These are phyloP conservation scores for Nicotiana rustica DNA, from an alignment of 305 asterid genomes.

Conservation along the genomic window DNA sequence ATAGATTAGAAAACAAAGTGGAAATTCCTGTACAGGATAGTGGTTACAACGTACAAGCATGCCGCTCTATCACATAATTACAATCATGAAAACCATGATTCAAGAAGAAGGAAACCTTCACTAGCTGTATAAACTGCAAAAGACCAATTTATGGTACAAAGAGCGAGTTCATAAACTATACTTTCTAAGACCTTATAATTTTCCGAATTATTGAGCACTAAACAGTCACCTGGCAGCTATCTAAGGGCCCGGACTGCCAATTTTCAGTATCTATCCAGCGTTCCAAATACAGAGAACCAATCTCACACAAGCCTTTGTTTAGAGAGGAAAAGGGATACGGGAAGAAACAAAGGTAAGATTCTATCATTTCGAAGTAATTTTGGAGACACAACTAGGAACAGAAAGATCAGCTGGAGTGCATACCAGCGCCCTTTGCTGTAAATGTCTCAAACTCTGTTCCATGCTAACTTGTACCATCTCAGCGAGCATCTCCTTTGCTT, in stretches of 20 bases:
- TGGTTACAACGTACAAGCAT: constrained; percentile 3
- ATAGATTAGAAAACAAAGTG: background rate
- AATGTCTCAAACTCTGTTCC: constrained; percentile 90
- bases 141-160: constrained; percentile 28
- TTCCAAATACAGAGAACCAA: constrained; percentile 30
- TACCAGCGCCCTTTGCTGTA: constrained; percentile 85
- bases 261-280: constrained; percentile 36
- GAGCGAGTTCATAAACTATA: constrained; percentile 20
- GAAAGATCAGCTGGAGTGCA: constrained; percentile 70
- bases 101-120: background rate
- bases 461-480: constrained; percentile 98
- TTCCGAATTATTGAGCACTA: constrained; percentile 48
- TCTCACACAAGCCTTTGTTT: constrained; percentile 28
- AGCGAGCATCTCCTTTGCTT: constrained; percentile 86
- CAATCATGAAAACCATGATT: constrained; percentile 19
- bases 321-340: constrained; percentile 5
- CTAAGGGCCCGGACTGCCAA: constrained; percentile 78
- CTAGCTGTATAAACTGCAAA: constrained; percentile 18
- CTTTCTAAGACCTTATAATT: constrained; percentile 33
- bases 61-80: background rate
- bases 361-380: constrained; percentile 59
- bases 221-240: constrained; percentile 72
- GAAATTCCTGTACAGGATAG: background rate
- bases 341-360: background rate
- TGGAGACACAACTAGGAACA: constrained; percentile 51